Base-by-base conservation (phyloP, 2,329 filamentous ascomycete species). In the Fusarium sp. region DNA sequence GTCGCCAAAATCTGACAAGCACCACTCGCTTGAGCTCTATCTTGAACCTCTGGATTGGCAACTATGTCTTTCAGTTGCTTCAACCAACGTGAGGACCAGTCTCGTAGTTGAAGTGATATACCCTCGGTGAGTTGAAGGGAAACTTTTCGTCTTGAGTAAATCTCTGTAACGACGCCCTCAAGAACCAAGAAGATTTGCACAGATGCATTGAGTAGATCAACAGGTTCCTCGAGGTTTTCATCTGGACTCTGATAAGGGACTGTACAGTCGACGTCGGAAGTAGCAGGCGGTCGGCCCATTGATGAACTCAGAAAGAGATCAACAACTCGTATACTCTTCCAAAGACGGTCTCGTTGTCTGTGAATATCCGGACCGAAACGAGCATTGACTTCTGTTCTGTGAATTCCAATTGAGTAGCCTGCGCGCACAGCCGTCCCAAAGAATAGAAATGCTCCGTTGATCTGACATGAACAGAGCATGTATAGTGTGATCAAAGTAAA, bases 381-480 rank as follows among this genome's bases (percentile, higher is more conserved):
- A 1, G 83, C 81, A 66, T 88, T 88, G 26, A 88, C 85, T 53
- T 87, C 86, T 2, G 85, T 86, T 5, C 86, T 80, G 67, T 88
- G 86, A 8, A 88, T 78, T 0, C 86, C 86, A 17, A 88, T 83
- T 0, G 85, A 85, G 62, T 88, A 87, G 0, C 85, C 86, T 1
- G 86, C 85, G 4, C 86, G 81, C 0, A 84, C 86, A 0, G 86
- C 85, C 10, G 87, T 83, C 11, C 86, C 86, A 20, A 88, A 87
- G 74, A 87, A 85, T 5, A 88, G 74, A 50, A 87, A 88, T 0
- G 85, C 85, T 3, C 85, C 85, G 60, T 87, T 88, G 73, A 88
- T 86, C 73, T 88, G 86, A 56, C 85, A 87, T 6, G 86, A 83
- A 32, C 84, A 83, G 6, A 88, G 83, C 83, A 87, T 87, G 77